Conservation (phyloP, 2,329 filamentous ascomycete species). For the Fusarium xylarioides region DNA sequence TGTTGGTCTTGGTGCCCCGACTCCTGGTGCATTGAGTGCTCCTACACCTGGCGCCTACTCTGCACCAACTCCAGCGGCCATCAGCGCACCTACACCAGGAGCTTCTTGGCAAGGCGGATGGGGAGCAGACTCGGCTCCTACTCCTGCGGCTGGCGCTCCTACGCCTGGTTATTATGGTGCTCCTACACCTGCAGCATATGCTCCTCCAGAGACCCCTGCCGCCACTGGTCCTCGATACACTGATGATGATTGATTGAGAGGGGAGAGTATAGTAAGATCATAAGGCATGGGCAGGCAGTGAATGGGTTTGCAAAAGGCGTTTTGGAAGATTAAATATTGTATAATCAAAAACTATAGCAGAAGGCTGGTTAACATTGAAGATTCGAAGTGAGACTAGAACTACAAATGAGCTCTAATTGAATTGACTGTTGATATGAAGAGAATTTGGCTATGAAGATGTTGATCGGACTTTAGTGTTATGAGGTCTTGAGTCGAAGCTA, state of each 20-base stretch:
- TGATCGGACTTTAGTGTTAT: not conserved
- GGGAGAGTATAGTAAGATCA: not conserved
- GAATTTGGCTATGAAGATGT: not conserved
- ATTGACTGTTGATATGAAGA: not conserved
- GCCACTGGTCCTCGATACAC: constrained; percentile 65
- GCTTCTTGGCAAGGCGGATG: constrained; percentile 68
- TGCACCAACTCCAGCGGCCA: constrained; percentile 71
- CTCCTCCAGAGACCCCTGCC: constrained; percentile 67
- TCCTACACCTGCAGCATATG: constrained; percentile 71
- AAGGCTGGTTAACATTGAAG: not conserved
- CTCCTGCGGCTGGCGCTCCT: constrained; percentile 71
- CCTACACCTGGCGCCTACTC: constrained; percentile 76
- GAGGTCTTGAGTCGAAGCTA: not conserved
- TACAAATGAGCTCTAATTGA: not conserved
- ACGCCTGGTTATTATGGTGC: constrained; percentile 73
- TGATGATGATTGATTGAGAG: constrained; percentile 55
- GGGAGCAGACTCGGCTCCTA: constrained; percentile 71
- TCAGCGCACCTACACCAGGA: constrained; percentile 75
- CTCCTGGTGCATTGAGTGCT: constrained; percentile 70
- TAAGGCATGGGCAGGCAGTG: constrained; percentile 1
- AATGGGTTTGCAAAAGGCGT: constrained; percentile 28
- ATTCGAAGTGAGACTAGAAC: not conserved
- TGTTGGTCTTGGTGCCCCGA: constrained; percentile 67
- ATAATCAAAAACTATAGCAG: constrained; percentile 27
- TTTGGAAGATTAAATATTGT: constrained; percentile 29